These are phyloP conservation scores for cucumber (Cucumis sativus) DNA, from an alignment of 306 rosid genomes.

Conservation along the genomic window DNA sequence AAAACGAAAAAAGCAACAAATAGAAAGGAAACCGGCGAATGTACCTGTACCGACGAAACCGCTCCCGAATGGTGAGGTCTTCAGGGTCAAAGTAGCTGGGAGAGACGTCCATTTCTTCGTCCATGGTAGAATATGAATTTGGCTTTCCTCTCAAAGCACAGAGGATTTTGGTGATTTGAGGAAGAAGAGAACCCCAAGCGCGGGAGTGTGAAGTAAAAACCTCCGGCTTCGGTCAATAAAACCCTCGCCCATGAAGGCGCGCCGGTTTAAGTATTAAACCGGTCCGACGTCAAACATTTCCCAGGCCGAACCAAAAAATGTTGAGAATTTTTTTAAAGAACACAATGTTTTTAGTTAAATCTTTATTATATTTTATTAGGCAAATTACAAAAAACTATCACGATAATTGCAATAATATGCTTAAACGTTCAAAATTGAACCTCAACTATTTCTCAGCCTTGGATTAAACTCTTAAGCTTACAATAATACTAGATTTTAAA, in stretches of 20 bases:
- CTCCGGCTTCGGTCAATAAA: background rate
- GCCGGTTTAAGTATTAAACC: background rate
- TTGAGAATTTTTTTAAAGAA: too few species aligned
- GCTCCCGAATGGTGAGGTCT: constrained; percentile 51
- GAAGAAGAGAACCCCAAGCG: background rate
- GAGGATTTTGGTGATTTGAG: background rate
- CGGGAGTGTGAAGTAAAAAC: background rate
- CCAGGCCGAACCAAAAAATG: background rate
- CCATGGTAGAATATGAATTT: background rate
- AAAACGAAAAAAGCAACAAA: background rate
- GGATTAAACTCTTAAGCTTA: too few species aligned
- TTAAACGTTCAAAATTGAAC: too few species aligned
- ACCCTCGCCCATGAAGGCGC: background rate
- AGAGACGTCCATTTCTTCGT: constrained; percentile 16
- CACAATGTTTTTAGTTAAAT: too few species aligned
- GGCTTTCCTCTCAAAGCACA: background rate
- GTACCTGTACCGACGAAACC: constrained; percentile 77
- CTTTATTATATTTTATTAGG: too few species aligned
- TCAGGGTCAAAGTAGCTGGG: constrained; percentile 57
- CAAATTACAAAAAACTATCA: too few species aligned
- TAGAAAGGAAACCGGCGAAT: background rate
- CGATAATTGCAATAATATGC: too few species aligned
- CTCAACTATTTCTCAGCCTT: too few species aligned
- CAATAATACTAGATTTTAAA: too few species aligned
- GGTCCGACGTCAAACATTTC: background rate